Conservation (phyloP, 345 rosid species). For the Dovyalis caffra region DNA sequence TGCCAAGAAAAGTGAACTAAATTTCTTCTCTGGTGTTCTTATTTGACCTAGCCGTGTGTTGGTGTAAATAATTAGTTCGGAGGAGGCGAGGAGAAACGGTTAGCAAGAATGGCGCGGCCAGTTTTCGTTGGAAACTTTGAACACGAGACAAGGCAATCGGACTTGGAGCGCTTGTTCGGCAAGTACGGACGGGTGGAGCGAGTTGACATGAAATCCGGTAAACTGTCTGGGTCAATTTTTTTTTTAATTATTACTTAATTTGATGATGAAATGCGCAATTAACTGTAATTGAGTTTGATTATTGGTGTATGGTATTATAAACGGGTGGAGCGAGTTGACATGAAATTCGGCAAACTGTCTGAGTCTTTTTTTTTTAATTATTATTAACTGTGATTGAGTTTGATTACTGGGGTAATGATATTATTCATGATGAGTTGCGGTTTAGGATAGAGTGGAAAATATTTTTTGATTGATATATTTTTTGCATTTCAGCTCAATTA, state of each 20-base stretch:
- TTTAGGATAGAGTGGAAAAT: not conserved
- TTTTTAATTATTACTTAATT: not conserved
- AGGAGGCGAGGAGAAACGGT: not conserved
- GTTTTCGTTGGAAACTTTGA: constrained; percentile 78
- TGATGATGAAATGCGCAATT: not conserved
- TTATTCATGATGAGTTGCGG: not conserved
- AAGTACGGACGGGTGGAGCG: constrained; percentile 82
- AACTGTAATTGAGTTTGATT: not conserved
- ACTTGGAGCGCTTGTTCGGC: constrained; percentile 67
- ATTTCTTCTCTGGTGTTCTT: not conserved
- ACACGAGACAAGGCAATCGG: constrained; percentile 79
- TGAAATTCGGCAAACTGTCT: constrained; percentile 74
- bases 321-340: constrained; percentile 77
- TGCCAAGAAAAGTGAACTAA: not conserved
- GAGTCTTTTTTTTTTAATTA: no score
- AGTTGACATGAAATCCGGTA: constrained; percentile 93
- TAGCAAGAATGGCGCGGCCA: constrained; percentile 44
- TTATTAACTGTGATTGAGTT: not conserved
- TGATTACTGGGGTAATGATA: not conserved
- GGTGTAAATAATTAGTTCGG: constrained; percentile 1
- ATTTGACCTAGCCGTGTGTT: no score
- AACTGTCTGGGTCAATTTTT: not conserved
- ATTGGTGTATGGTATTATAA: no score
- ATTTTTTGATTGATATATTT: not conserved
- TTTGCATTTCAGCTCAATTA: not conserved